Evolutionary conservation across 2,329 filamentous ascomycete genomes (phyloP), one percentile per base, ranked within the genome.

Genomic region (Monosporascus sp.): DNA sequence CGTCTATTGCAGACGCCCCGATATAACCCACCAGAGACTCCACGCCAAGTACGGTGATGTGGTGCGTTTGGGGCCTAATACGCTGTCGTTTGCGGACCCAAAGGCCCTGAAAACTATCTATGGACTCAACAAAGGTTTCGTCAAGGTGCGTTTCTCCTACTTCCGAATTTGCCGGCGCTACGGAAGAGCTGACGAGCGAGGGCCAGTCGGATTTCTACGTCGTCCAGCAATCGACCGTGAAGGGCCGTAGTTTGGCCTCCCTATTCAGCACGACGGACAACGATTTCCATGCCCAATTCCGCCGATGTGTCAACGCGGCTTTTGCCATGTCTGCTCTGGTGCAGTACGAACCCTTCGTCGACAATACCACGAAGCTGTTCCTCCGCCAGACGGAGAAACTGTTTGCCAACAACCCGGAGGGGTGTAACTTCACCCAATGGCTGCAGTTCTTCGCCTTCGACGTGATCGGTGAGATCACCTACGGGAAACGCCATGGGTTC

Each of bases 381-480:
- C 78, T 93, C 6, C 69, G 77, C 35, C 81, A 83, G 65, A 86
- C 83, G 0, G 75, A 81, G 57, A 72, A 74, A 2, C 64, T 85
- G 3, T 87, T 77, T 58, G 77, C 74, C n/a, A 64, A 68, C 22
- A 71, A 73, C 24, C 53, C 60, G 1, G 60, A 67, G 8, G 68
- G 70, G 24, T 88, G 85, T 62, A 81, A 89, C 63, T 86, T 90
- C 52, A 82, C 83, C 1, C 74, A 77, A 53, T 91, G 88, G 88
- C 72, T 92, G 53, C 88, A 92, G 63, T 91, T 85, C 65, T 91
- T 89, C 60, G 89, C 89, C 0, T 92, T 92, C 62, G 89, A 92
- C 64, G 88, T 91, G 15, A 90, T 90, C 57, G 87, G 87, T 6
- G 85, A 89, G 56, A 81, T 91, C 62, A 90, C 87, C 0, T 91